Base-by-base conservation (phyloP, 768 basidiomycete species). In the Porphyrellus cyaneotinctus region DNA sequence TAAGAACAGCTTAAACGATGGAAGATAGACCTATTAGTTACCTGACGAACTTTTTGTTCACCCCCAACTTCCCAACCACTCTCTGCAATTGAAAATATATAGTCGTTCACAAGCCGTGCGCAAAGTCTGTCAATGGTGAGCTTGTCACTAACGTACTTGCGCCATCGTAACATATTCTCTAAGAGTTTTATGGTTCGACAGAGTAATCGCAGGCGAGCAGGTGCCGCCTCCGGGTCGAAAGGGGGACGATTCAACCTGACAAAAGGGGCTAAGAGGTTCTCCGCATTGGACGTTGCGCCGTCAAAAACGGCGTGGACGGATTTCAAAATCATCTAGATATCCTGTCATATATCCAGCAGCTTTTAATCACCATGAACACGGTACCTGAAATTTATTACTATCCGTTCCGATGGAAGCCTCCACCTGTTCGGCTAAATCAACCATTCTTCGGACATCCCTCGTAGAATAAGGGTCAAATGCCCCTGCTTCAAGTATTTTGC, bases 51-150 rank as follows among this genome's bases (percentile, higher is more conserved):
- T 53, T 80, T 70, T 35, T 81, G 81, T 66, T 85, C 78, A 2
- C 91, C 91, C 12, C 94, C 92, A 33, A 90, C 87, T 38, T 91
- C 90, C 94, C 93, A 97, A 10, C 87, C 88, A 51, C 76, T 78
- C 54, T 82, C 78, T 6, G 91, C 85, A 28, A 89, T 74, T 6
- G 79, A 81, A 45, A 87, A 61, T 38, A 94, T 76, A 55, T 78
- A 78, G 18, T 77, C 72, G 20, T 78, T 78, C 10, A 89, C 75
- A 15, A 93, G 68, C 56, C 75, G 76, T 14, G 70, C 75, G 20
- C 81, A 75, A 41, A 89, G 70, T 43, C 74, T 68, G 9, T 77
- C 80, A n/a, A 83, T 61, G 8, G 80, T 80, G 58, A 75, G 83
- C 43, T 71, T 73, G 57, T 84, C 84, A 23, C 83, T 82, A 3